phyloP scores from a whole-genome alignment of 2,329 filamentous ascomycete species.

The Pseudomassariella vexata region DNA sequence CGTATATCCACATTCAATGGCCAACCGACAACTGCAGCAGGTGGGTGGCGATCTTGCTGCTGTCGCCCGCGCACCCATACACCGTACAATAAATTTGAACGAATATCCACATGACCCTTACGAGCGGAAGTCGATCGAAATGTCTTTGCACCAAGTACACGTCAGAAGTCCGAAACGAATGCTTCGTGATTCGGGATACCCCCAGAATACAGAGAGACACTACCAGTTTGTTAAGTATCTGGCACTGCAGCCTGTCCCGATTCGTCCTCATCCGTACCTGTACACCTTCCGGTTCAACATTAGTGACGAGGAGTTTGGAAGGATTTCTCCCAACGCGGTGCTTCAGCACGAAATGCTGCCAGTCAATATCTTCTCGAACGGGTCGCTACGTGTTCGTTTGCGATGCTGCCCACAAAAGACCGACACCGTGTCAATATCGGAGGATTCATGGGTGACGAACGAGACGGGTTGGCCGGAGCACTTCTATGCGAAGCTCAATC shows the following conservation, averaged over 20 bases:
- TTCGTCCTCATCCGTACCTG: conserved; percentile 27
- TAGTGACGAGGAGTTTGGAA: conserved; percentile 24
- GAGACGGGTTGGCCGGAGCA: conserved; percentile 66
- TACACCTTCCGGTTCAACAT: conserved; percentile 44
- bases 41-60: no score
- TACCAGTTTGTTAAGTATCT: conserved; percentile 56
- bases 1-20: not conserved
- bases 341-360: conserved; percentile 24
- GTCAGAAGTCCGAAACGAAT: conserved; percentile 42
- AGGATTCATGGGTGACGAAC: conserved; percentile 55
- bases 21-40: not conserved
- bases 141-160: conserved; percentile 40
- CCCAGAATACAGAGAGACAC: conserved; percentile 26
- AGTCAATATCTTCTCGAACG: conserved; percentile 36
- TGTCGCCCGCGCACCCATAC: not conserved
- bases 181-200: no score
- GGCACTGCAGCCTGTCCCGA: conserved; percentile 36
- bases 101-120: conserved; percentile 36
- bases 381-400: conserved; percentile 60
- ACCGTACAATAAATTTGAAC: conserved; percentile 4
- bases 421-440: conserved; percentile 23
- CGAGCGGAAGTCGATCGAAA: conserved; percentile 34
- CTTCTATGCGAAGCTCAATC: conserved; percentile 66
- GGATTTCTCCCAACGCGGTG: conserved; percentile 26
- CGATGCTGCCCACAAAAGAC: conserved; percentile 48